These are phyloP conservation scores for Nakaseomyces glabratus DNA, from an alignment of 1,139 yeast genomes.

Conservation along the genomic window DNA sequence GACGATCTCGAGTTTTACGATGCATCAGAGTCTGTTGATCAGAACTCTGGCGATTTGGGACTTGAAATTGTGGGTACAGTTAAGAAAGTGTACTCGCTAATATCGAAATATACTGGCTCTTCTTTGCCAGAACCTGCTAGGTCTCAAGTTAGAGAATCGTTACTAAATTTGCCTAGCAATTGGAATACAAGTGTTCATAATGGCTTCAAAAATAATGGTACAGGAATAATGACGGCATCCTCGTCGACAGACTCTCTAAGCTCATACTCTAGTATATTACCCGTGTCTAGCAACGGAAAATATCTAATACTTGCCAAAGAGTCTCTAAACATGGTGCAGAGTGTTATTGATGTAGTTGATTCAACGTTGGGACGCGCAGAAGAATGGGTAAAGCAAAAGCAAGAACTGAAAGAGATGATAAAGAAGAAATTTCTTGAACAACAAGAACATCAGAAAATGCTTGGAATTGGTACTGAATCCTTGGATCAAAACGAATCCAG, in stretches of 20 bases:
- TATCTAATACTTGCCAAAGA: conserved; percentile 80
- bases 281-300: conserved; percentile 40
- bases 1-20: conserved; percentile 28
- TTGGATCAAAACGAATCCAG: too few relatives aligned
- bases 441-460: too few relatives aligned
- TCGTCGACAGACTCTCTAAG: background rate
- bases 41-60: conserved; percentile 43
- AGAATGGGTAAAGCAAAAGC: conserved; percentile 57
- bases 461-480: too few relatives aligned
- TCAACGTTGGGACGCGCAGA: conserved; percentile 81
- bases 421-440: conserved; percentile 22
- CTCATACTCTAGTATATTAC: conserved; percentile 6
- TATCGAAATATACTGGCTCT: conserved; percentile 73
- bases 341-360: conserved; percentile 73
- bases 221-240: background rate
- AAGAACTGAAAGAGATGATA: conserved; percentile 28
- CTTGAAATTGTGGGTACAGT: conserved; percentile 83
- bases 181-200: conserved; percentile 41
- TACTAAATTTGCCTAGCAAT: conserved; percentile 62
- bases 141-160: conserved; percentile 68
- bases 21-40: conserved; percentile 32
- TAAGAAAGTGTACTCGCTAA: conserved; percentile 75
- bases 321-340: conserved; percentile 77
- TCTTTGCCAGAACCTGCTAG: conserved; percentile 79
- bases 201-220: conserved; percentile 5